Conservation (phyloP, 1,284 basidiomycete genomes). For the Apiotrichum gamsii region DNA sequence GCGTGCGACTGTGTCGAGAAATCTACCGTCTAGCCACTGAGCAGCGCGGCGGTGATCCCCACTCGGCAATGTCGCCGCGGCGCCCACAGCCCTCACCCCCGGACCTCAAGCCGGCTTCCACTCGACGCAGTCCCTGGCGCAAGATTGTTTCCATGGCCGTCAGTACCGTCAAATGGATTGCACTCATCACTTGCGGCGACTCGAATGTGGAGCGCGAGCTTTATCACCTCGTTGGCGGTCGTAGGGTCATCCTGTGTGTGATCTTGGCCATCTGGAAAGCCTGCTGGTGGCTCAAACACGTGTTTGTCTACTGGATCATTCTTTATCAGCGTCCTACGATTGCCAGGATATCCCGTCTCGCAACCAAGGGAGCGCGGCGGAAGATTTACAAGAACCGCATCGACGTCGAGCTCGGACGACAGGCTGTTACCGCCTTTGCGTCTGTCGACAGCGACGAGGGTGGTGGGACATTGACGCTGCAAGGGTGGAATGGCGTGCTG, state of each 20-base stretch:
- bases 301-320: conserved; percentile 8
- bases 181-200: conserved; percentile 5
- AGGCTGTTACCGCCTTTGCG: conserved; percentile 5
- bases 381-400: conserved; percentile 4
- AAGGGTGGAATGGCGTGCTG: not conserved
- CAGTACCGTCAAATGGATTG: conserved; percentile 9
- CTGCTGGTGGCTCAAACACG: conserved; percentile 4
- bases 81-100: too few species aligned
- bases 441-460: not conserved
- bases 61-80: not conserved
- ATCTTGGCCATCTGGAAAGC: conserved; percentile 4
- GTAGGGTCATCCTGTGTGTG: not conserved
- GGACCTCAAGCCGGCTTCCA: not conserved
- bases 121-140: not conserved
- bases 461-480: too few species aligned
- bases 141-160: not conserved
- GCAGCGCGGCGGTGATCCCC: too few species aligned
- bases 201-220: conserved; percentile 9
- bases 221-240: conserved; percentile 3
- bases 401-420: conserved; percentile 6
- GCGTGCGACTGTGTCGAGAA: not conserved
- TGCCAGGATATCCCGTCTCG: conserved; percentile 1
- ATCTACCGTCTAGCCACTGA: not conserved
- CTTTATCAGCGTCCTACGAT: conserved; percentile 7
- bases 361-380: conserved; percentile 5